phyloP scores from a whole-genome alignment of 805 yeast genomes.

The Candida orba region DNA sequence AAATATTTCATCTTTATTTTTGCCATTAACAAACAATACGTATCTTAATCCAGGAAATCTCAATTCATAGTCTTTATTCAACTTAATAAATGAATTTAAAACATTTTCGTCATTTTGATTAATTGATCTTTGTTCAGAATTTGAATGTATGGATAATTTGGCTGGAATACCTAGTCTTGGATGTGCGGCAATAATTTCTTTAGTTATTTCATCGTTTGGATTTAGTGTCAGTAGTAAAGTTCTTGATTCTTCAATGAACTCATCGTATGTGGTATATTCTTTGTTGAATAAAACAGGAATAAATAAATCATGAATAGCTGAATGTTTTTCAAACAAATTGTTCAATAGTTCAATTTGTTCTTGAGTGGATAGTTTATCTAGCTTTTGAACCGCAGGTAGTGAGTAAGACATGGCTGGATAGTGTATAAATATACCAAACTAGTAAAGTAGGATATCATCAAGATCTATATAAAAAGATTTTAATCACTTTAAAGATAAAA shows the following conservation, averaged over 20 bases:
- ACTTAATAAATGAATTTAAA: slow-evolving; percentile 33
- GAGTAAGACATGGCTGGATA: slow-evolving; percentile 10
- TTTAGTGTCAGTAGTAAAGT: slow-evolving; percentile 9
- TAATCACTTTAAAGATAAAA: too few species aligned
- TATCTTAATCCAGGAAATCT: slow-evolving; percentile 67
- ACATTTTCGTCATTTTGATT: slow-evolving; percentile 43
- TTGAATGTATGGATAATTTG: slow-evolving; percentile 57
- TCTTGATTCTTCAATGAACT: slow-evolving; percentile 15
- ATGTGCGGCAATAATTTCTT: slow-evolving; percentile 76
- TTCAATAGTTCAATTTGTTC: slow-evolving; percentile 37
- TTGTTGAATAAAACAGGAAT: slow-evolving; percentile 10
- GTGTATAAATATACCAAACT: background rate
- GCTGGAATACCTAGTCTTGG: slow-evolving; percentile 75
- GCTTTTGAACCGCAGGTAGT: slow-evolving; percentile 27
- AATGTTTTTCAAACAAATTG: slow-evolving; percentile 21
- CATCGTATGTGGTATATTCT: slow-evolving; percentile 8
- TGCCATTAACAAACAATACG: slow-evolving; percentile 85
- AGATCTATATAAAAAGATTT: too few species aligned
- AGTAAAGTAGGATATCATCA: too few species aligned
- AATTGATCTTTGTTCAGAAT: slow-evolving; percentile 63
- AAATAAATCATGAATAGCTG: slow-evolving; percentile 15
- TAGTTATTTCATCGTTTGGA: slow-evolving; percentile 10
- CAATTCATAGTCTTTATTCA: slow-evolving; percentile 59
- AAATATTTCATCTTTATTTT: slow-evolving; percentile 61
- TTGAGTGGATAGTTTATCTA: slow-evolving; percentile 17